Percentiles rank a stretch among this genome's conserved stretches.
phyloP scores from a whole-genome alignment of 345 rosid genomes.

The Geranium brycei region DNA sequence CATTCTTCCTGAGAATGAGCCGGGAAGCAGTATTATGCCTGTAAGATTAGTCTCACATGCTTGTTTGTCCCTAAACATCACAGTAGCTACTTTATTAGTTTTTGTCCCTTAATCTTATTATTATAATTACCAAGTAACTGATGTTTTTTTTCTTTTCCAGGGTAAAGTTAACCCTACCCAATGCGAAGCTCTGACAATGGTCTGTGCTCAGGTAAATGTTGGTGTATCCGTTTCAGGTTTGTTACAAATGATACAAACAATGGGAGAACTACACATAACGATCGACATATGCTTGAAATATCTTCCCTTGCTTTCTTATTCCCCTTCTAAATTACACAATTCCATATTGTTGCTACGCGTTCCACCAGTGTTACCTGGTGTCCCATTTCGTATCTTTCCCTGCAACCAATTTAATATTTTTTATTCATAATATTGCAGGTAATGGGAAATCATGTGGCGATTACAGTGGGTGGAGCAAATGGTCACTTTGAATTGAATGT shows the following conservation, averaged over 20 bases:
- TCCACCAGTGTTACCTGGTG: not conserved
- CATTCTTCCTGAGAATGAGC: conserved; percentile 97
- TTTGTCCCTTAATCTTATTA: conserved; percentile 7
- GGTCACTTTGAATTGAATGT: conserved; percentile 81
- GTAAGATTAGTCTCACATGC: conserved; percentile 25
- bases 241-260: not conserved
- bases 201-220: conserved; percentile 78
- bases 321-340: not conserved
- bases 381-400: not conserved
- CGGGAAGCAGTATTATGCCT: conserved; percentile 99
- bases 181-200: conserved; percentile 97
- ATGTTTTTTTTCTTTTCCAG: conserved; percentile 30
- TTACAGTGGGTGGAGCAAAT: conserved; percentile 73
- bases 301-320: not conserved
- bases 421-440: conserved; percentile 31
- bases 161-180: conserved; percentile 98
- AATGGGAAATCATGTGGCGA: conserved; percentile 74
- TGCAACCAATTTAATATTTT: not conserved
- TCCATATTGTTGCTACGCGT: not conserved
- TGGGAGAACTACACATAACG: not conserved
- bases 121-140: conserved; percentile 2
- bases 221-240: not conserved
- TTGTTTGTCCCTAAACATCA: not conserved
- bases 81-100: conserved; percentile 3
- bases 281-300: not conserved